Evolutionary conservation across 1,284 basidiomycete species (phyloP).

Genomic region (Trametes hirsuta): DNA sequence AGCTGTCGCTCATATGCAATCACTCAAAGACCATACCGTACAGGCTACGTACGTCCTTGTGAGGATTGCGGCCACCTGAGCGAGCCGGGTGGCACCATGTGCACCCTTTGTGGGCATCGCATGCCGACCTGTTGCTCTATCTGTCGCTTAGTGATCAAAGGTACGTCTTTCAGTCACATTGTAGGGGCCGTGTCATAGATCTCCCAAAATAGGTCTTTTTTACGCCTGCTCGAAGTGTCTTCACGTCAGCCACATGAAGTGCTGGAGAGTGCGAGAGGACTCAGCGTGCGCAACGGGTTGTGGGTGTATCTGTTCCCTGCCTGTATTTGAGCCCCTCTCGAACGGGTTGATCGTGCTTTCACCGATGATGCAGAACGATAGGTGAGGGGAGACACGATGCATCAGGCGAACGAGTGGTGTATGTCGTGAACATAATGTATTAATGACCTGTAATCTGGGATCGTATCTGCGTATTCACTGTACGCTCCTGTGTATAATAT

Average conservation of each 20-base stretch:
- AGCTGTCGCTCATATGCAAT: not conserved
- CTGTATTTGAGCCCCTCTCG: conserved; percentile 13
- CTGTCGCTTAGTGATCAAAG: conserved; percentile 80
- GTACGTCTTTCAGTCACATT: conserved; percentile 41
- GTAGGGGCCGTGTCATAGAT: not conserved
- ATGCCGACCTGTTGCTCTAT: conserved; percentile 65
- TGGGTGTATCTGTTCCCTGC: conserved; percentile 30
- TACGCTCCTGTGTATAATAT: not conserved
- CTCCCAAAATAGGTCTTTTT: conserved; percentile 27
- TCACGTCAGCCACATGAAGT: conserved; percentile 33
- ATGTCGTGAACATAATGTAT: not conserved
- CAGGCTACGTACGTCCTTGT: conserved; percentile 38
- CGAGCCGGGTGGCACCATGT: conserved; percentile 33
- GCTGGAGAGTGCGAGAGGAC: conserved; percentile 30
- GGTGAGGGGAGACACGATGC: not conserved
- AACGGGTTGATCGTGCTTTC: conserved; percentile 20
- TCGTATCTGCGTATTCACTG: not conserved
- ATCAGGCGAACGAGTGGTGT: not conserved
- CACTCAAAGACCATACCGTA: not conserved
- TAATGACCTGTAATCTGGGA: not conserved
- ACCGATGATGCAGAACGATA: conserved; percentile 5
- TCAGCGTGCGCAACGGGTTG: conserved; percentile 33
- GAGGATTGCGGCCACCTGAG: conserved; percentile 33
- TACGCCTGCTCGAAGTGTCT: conserved; percentile 31
- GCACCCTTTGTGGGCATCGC: conserved; percentile 51